A percentile compares a stretch with the other conserved stretches of the same genome.
Evolutionary conservation across 2,329 filamentous ascomycete genomes (phyloP).

Genomic region (Hymenoscyphus scutula): DNA sequence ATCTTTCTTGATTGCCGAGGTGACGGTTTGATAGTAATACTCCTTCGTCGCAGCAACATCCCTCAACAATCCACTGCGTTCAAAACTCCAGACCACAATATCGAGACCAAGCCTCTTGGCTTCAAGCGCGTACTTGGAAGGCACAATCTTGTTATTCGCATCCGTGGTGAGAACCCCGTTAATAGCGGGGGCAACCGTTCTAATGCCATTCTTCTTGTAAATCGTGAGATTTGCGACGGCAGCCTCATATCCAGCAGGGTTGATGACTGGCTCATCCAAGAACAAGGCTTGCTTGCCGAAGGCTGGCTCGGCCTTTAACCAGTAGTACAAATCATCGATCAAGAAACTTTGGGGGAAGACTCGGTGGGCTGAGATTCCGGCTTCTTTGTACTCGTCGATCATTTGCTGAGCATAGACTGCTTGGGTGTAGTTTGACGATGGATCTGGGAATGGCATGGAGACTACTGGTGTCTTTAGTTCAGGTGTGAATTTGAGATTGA

Average conservation of each 20-base stretch:
- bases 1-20: conserved; percentile 17
- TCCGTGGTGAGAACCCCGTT: conserved; percentile 18
- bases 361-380: conserved; percentile 19
- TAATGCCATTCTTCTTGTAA: conserved; percentile 19
- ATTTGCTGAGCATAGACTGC: conserved; percentile 25
- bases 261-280: conserved; percentile 23
- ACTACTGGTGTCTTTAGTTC: conserved; percentile 25
- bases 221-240: conserved; percentile 15
- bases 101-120: conserved; percentile 20
- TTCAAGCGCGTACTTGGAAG: conserved; percentile 18
- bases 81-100: conserved; percentile 25
- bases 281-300: conserved; percentile 26
- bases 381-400: conserved; percentile 22
- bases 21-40: conserved; percentile 20
- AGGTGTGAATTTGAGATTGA: conserved; percentile 24
- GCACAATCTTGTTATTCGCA: conserved; percentile 22
- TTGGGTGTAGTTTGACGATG: conserved; percentile 24
- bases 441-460: conserved; percentile 23
- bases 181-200: conserved; percentile 24
- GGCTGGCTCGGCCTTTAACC: conserved; percentile 23
- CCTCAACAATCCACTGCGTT: conserved; percentile 19
- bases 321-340: conserved; percentile 23
- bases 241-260: conserved; percentile 5
- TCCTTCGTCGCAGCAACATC: conserved; percentile 9
- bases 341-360: conserved; percentile 24